Base-by-base conservation (phyloP, 2,329 filamentous ascomycete genomes). In the Exophiala oligosperma region DNA sequence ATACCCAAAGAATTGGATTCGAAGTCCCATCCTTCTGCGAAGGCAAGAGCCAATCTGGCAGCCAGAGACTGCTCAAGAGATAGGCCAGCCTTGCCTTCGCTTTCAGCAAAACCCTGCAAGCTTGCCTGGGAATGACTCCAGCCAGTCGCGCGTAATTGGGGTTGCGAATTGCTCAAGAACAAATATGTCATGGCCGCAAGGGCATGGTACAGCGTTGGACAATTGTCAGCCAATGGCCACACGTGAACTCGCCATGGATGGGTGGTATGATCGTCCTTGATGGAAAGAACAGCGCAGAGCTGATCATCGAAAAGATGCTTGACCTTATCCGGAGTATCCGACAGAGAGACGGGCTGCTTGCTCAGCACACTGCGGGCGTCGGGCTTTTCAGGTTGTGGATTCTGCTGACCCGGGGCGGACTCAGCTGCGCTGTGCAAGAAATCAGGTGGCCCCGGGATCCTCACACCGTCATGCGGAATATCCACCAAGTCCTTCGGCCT, bases 171-270 rank as follows among this genome's bases (percentile, higher is more conserved):
- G 32, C 29, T 41, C 32, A 26, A 14, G 12, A 38, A 37, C 21
- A 49, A 37, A 41, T 29, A 49, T 12, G 52, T 29, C 47, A 55
- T 55, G 9, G 52, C 52, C 11, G 52, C 43, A 17, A 55, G 28
- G 7, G 52, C 52, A 28, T 55, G 32, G 35, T 49, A 49, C 9
- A 55, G 47, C 14, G 44, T 29, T 28, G 44, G 44, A 47, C 23
- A 55, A 17, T 23, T 29, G 17, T 46, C 21, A n/a, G 52, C 52
- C 37, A 55, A 12, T 41, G 52, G 52, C 47, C 43, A 55, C 9
- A 55, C 35, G n/a, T 32, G 35, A 6, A 37, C 28, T 49, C 12
- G 11, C 52, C 52, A 55, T 29, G 52, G 52, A 23, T 49, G 49
- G 28, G 17, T 40, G 14, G 47, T 40, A 9, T 49, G 43, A 29